Evolutionary conservation across 2,329 filamentous ascomycete genomes (phyloP), one percentile per base, ranked within the genome.

Genomic region (Alternaria burnsii): DNA sequence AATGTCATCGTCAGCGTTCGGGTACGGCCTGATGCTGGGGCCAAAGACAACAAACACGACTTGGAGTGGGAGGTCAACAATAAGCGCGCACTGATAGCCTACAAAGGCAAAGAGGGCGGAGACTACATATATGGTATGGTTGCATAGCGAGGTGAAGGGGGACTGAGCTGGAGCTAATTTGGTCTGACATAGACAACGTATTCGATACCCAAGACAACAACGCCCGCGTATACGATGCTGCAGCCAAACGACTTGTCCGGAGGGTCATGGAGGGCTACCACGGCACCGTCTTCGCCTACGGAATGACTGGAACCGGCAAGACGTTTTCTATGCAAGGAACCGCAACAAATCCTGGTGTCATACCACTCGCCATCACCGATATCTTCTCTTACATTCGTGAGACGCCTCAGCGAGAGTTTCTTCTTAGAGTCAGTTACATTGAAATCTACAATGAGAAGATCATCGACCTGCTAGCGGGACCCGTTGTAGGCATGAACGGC

Each of bases 311-410:
- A 63, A 98, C 95, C 0, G 95, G 95, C 69, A 99, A 99, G 82
- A 99, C 95, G 0, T 99, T 98, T 78, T 98, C 94, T 40, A 99
- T 99, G 95, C 95, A 99, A 82, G 95, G 95, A 70, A 99, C 95
- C 11, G 93, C 94, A 46, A 92, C 92, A 3, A 97, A 93, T 40
- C 95, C 95, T 1, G 95, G 95, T 81, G 95, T 99, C 28, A 99
- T 99, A 57, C 95, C 95, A 7, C 84, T 98, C 40, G 95, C 95
- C 40, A 98, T 99, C 71, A 98, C 95, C 64, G 95, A 99, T 76
- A 99, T 99, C 53, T 99, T 99, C 79, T 98, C 95, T 0, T 99
- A 97, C 78, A 99, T 99, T 69, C 90, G 95, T 59, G 95, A 99
- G 81, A 98, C 95, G 1, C 95, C 95, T 0, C 92, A 93, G 36